phyloP scores from a whole-genome alignment of 2,329 filamentous ascomycete genomes.

The Penicillium corylophilum region DNA sequence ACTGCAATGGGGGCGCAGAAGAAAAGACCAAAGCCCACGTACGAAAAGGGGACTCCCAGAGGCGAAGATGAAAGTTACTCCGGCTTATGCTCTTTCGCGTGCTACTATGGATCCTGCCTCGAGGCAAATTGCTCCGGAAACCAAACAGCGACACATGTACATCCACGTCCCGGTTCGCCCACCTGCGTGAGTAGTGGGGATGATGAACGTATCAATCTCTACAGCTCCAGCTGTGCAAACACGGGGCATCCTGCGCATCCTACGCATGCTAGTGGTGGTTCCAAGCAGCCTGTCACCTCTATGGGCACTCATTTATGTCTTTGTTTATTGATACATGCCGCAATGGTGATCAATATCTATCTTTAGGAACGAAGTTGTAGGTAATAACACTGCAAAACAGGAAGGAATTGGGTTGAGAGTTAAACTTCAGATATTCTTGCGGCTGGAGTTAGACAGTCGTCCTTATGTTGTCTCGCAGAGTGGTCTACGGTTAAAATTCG shows the following conservation, averaged over 20 bases:
- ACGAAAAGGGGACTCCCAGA: slow-evolving; percentile 5
- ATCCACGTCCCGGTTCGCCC: neutral
- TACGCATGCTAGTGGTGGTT: neutral
- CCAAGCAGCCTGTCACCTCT: neutral
- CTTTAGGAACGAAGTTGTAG: neutral
- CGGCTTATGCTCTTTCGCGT: slow-evolving; percentile 13
- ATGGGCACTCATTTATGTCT: neutral
- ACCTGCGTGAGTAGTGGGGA: neutral
- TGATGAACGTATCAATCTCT: neutral
- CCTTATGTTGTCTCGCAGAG: no score
- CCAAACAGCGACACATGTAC: neutral
- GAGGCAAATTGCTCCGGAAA: neutral
- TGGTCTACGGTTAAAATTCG: no score
- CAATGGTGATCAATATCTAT: neutral
- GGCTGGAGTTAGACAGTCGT: no score
- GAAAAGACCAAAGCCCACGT: slow-evolving; percentile 6
- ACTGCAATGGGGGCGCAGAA: slow-evolving; percentile 7
- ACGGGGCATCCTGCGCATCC: neutral
- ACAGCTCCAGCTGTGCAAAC: neutral
- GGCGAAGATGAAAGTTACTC: slow-evolving; percentile 7
- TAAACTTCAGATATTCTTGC: no score
- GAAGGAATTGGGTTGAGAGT: no score
- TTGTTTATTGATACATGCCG: neutral
- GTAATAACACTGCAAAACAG: neutral
- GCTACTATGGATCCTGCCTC: slow-evolving; percentile 14